Base-by-base conservation (phyloP, 2,329 filamentous ascomycete species). In the Acrodontium crateriforme region DNA sequence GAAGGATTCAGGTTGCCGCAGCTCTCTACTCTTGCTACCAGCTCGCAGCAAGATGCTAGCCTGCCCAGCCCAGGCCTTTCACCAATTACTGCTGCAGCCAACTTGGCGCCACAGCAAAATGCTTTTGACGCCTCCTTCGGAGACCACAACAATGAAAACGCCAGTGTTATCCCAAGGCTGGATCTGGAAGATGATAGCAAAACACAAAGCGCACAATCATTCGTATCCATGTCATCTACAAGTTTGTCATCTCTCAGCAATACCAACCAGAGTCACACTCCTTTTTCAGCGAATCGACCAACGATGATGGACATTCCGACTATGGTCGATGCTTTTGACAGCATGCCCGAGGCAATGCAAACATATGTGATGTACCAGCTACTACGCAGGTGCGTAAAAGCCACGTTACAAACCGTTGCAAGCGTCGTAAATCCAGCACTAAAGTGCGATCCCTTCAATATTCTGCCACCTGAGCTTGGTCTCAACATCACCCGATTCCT, bases 311-410 rank as follows among this genome's bases (percentile, higher is more conserved):
- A 91, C 44, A 79, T 87, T n/a, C 80, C 80, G 6, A 71, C 67
- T 10, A 81, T 98, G 65, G 60, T 98, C 10, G 80, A 93, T 42
- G 75, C 76, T 2, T 98, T 95, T 45, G 87, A 95, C 51, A 71
- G 78, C 5, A 79, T 98, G 67, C 84, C 87, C 2, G 73, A 80
- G 24, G 78, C 89, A 45, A 74, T 98, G 69, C 89, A 98, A 57
- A 80, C 79, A 0, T 92, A 92, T 49, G 77, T 98, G 58, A 92
- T 98, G 74, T 95, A 91, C 50, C 87, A 98, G 50, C 73, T 98
- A 30, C 67, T 98, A 15, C 77, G 82, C 31, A 71, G 89, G 25
- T 95, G 85, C 47, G 73, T 83, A 5, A 79, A 91, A 41, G 78
- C 83, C 22, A 93, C 85, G 0, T 64, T 98, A 4, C 83, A 89